Base-by-base conservation (phyloP, 2,329 filamentous ascomycete genomes). In the Westerdykella ornata region DNA sequence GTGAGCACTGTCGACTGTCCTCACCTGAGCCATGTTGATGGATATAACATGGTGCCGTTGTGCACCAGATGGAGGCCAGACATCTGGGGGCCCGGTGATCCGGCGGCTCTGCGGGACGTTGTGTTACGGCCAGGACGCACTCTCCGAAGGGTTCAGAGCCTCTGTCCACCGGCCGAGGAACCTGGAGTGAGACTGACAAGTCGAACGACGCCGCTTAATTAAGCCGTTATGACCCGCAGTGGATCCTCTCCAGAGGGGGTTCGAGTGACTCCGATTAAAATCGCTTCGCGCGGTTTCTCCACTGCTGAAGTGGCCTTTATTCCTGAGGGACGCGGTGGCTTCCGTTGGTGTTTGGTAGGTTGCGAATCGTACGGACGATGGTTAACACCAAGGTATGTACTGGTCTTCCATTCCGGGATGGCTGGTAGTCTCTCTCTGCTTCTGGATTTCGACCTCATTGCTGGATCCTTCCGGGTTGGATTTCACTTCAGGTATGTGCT, bases 1-100 rank as follows among this genome's bases (percentile, higher is more conserved):
- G 22, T 38, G 36, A 30, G 36, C 36, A 28, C 36, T 38, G 5
- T 28, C 36, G 22, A 15, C 36, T 38, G 36, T 28, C 36, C 36
- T 38, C 36, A 38, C 7, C 13, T 38, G 26, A 38, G 12, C 14
- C 36, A n/a, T 30, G 22, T 5, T 26, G 5, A 4, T 38, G 14
- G 18, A 18, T 6, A 20, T 28, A 26, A 19, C 19, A 38, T 15
- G 19, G 36, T 30, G 36, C 14, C 22, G 18, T 26, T 38, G 36
- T 38, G 22, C 22, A 26, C 22, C 22, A 26, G 22, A 26, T 26
- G 22, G 22, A 9, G 22, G 22, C 12, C 22, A 26, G 22, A 26
- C 22, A 26, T 26, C 22, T 26, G 22, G 22, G 22, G 22, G 22
- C 22, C 22, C 22, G 22, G 22, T 26, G 22, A 26, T 26, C 22